A percentile compares a stretch with the other conserved stretches of the same genome.
phyloP scores from a whole-genome alignment of 1,139 yeast species.

The Taphrina communis region DNA sequence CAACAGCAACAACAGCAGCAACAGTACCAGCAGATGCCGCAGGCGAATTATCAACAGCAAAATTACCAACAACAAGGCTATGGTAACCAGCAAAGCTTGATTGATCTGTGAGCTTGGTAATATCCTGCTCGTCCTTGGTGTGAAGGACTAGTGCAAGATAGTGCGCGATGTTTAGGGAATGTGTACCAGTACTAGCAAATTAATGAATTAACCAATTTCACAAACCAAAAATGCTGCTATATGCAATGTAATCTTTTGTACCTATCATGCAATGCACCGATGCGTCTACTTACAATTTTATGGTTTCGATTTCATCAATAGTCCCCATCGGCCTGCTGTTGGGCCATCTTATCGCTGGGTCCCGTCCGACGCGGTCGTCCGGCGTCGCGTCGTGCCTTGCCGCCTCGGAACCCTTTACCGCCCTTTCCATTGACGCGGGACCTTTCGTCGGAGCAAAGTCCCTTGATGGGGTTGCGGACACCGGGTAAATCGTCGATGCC shows the following conservation, averaged over 20 bases:
- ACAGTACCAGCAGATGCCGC: conserved; percentile 17
- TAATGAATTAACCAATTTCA: not conserved
- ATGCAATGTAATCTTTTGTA: too few species aligned
- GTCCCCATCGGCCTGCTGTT: not conserved
- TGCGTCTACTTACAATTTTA: not conserved
- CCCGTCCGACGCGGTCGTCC: conserved; percentile 34
- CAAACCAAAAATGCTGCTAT: too few species aligned
- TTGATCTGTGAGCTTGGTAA: conserved; percentile 23
- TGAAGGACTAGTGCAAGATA: not conserved
- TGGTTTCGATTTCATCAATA: not conserved
- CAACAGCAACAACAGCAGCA: conserved; percentile 33
- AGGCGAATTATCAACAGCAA: conserved; percentile 10
- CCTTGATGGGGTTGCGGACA: conserved; percentile 32
- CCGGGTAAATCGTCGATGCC: conserved; percentile 18
- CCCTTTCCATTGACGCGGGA: conserved; percentile 25
- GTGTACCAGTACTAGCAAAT: conserved; percentile 12
- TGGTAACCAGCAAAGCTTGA: conserved; percentile 34
- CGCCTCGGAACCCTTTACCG: conserved; percentile 31
- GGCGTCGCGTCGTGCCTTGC: conserved; percentile 26
- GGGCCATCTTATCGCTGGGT: conserved; percentile 18
- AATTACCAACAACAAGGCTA: conserved; percentile 28
- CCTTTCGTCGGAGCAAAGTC: conserved; percentile 35
- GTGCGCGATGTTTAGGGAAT: not conserved
- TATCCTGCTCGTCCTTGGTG: not conserved
- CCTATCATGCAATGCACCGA: too few species aligned